A percentile compares a stretch with the other conserved stretches of the same genome.
These are phyloP conservation scores for Fraxinus velutina DNA, from an alignment of 305 asterid genomes.

Conservation along the genomic window DNA sequence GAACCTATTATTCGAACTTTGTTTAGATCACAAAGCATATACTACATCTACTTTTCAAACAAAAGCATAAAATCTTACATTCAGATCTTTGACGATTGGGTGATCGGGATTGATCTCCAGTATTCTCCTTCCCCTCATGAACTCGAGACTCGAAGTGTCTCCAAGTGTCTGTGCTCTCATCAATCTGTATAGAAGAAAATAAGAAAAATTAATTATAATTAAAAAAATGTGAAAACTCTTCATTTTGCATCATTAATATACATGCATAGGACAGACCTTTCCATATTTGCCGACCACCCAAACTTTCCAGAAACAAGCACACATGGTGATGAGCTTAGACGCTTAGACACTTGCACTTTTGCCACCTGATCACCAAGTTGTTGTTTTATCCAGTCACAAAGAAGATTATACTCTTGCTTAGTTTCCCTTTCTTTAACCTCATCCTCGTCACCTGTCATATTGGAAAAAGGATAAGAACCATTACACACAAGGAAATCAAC, in stretches of 20 bases:
- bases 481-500: not conserved
- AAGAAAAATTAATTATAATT: not conserved
- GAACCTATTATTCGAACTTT: not conserved
- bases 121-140: constrained; percentile 97
- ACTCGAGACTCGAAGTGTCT: constrained; percentile 84
- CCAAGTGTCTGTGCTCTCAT: constrained; percentile 98
- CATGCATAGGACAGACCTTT: constrained; percentile 46
- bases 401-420: constrained; percentile 74
- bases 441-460: constrained; percentile 65
- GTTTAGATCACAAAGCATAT: not conserved
- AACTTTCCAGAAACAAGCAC: constrained; percentile 99
- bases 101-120: constrained; percentile 94
- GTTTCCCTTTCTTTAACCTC: constrained; percentile 82
- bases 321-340: constrained; percentile 91
- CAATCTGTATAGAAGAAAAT: constrained; percentile 42
- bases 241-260: not conserved
- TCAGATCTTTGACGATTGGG: constrained; percentile 87
- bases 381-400: constrained; percentile 93
- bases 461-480: not conserved
- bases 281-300: constrained; percentile 99
- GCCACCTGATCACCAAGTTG: constrained; percentile 98
- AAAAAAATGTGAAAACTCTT: not conserved
- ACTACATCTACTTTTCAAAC: not conserved
- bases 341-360: constrained; percentile 87
- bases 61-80: constrained; percentile 40